Evolutionary conservation across 2,329 filamentous ascomycete genomes (phyloP), one percentile per base, ranked within the genome.

Genomic region (Claviceps sp.): DNA sequence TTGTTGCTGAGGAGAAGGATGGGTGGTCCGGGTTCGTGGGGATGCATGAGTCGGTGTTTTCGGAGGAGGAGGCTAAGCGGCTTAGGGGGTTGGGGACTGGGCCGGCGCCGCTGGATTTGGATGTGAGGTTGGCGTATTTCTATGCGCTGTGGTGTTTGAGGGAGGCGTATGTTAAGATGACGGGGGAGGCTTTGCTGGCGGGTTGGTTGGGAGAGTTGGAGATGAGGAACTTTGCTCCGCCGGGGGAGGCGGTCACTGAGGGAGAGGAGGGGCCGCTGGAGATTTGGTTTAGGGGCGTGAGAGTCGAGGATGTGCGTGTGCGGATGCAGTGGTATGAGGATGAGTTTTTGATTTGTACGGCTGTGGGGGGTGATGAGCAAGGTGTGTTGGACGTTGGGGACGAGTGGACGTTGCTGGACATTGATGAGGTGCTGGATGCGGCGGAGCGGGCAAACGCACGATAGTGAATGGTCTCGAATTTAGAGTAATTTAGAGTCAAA

Each of bases 91-190:
- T 72, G 48, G 55, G 38, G 3, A 49, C 26, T 5, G 51, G 16
- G 5, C 14, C 5, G 4, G 44, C 7, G 4, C 44, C 17, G 11
- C 4, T 30, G 24, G 24, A 46, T n/a, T 10, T 47, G 49, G 53
- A 51, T 54, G 46, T 47, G 55, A 82, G 82, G 61, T 70, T 90
- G 30, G 74, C 84, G 5, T 74, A 77, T 50, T 91, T 91, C 63
- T 91, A 89, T 64, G 77, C 84, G 1, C 78, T 85, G 54, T 91
- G 86, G 83, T 87, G 84, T 64, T 75, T 88, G 64, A 82, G 87
- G 59, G 87, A 91, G 69, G 82, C 85, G 1, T 90, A 87, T 63
- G 82, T 90, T 66, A 91, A 90, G 76, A 81, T 91, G 70, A 86
- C 85, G 34, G 87, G 87, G 26, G 85, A 90, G 60, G 87, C 85